Conservation (phyloP, 345 rosid genomes). For the Lepidium sativum region DNA sequence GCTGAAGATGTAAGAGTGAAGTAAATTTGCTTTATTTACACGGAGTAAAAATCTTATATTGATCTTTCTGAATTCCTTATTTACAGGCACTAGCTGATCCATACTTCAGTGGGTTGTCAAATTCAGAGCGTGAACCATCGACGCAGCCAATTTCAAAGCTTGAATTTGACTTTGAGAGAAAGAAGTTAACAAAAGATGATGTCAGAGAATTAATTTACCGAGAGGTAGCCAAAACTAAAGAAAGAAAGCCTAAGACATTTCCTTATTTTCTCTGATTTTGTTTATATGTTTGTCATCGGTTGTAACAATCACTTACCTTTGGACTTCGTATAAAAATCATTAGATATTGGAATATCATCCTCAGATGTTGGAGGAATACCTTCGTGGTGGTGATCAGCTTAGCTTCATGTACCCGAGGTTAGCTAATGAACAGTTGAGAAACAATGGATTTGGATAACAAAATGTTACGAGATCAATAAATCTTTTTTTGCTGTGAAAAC, state of each 20-base stretch:
- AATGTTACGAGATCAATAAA: not conserved
- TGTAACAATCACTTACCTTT: conserved; percentile 9
- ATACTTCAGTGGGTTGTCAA: conserved; percentile 75
- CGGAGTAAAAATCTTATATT: not conserved
- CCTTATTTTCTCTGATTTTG: conserved; percentile 1
- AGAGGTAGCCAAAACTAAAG: conserved; percentile 44
- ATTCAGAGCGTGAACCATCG: conserved; percentile 82
- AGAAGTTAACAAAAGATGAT: conserved; percentile 85
- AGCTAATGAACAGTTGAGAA: conserved; percentile 12
- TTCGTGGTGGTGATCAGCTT: conserved; percentile 49
- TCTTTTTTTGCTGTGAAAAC: conserved; percentile 8
- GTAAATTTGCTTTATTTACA: not conserved
- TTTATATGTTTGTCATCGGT: conserved; percentile 2
- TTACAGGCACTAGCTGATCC: conserved; percentile 89
- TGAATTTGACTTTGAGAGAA: conserved; percentile 98
- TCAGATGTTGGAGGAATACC: conserved; percentile 84
- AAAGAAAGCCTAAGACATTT: not conserved
- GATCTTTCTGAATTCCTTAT: conserved; percentile 2
- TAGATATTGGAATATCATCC: conserved; percentile 95
- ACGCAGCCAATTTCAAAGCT: conserved; percentile 89
- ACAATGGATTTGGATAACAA: not conserved
- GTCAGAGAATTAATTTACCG: conserved; percentile 94
- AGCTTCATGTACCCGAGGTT: conserved; percentile 99
- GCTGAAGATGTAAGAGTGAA: conserved; percentile 65
- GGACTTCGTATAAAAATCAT: not conserved